Evolutionary conservation across 2,329 filamentous ascomycete species (phyloP), one percentile per base, ranked within the genome.

Genomic region (Aspergillus ochraceus): DNA sequence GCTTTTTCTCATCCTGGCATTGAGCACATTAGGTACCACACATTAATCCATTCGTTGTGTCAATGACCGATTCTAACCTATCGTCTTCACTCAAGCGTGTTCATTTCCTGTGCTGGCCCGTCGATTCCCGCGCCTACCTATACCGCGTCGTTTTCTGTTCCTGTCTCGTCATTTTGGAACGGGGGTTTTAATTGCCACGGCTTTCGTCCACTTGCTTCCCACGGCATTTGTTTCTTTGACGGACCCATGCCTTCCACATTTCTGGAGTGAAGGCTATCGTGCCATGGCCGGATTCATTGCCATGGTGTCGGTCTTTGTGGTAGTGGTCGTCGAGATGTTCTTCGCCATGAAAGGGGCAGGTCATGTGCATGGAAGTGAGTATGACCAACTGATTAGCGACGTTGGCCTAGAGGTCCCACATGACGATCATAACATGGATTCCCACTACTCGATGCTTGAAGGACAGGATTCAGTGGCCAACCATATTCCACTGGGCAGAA

Each of bases 281-380:
- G 90, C 91, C 6, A 88, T 96, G 73, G 87, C 91, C 0, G 92
- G 92, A 2, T 82, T 95, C 52, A 85, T 96, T 51, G 90, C 91
- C 58, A 94, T 96, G 90, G 76, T 88, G 10, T 88, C 90, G 11
- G 90, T 91, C n/a, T 82, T 96, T 60, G 79, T 90, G 4, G 92
- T 97, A 3, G 91, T 96, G 6, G 85, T 87, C 2, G 84, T 97
- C 55, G 94, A 98, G 75, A 96, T 95, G 78, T 92, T 92, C 73
- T 88, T 98, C 66, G 92, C 92, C 0, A 90, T 88, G 55, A 83
- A 84, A 70, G 86, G 86, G 5, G 86, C 85, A 9, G 80, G 80
- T 17, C 86, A 88, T 70, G 80, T 82, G 52, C 86, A 88, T 69
- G 76, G 79, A 12, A 80, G 74, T 32, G 83, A 83, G 60, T 84